Evolutionary conservation across 768 basidiomycete genomes (phyloP).

Genomic region (Leccinum incarnatum): DNA sequence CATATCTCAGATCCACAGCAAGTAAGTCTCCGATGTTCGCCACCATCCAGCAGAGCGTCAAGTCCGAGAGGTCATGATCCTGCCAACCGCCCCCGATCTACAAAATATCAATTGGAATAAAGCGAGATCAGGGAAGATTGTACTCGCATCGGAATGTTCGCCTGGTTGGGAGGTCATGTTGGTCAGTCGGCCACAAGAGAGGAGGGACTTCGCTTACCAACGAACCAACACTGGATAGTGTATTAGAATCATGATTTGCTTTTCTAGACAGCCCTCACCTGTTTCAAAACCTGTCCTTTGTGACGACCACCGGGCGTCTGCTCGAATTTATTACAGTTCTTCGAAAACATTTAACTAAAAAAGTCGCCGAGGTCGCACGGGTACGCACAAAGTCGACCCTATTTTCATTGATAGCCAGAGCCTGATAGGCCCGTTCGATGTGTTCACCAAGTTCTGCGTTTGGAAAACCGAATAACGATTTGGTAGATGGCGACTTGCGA

Average conservation of each 20-base stretch:
- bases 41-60: constrained; percentile 64
- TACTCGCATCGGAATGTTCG: constrained; percentile 25
- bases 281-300: constrained; percentile 60
- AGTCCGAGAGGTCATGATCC: constrained; percentile 64
- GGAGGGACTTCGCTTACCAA: constrained; percentile 40
- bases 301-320: constrained; percentile 50
- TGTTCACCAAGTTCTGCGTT: constrained; percentile 60
- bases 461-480: constrained; percentile 62
- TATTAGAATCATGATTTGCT: constrained; percentile 4
- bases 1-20: constrained; percentile 54
- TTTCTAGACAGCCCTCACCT: constrained; percentile 38
- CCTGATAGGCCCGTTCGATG: constrained; percentile 64
- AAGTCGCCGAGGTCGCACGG: background rate
- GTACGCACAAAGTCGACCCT: constrained; percentile 63
- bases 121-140: background rate
- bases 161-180: constrained; percentile 21
- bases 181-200: background rate
- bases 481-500: constrained; percentile 40
- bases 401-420: constrained; percentile 65
- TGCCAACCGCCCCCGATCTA: constrained; percentile 71
- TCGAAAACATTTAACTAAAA: background rate
- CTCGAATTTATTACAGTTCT: constrained; percentile 64
- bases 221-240: constrained; percentile 61
- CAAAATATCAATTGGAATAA: background rate
- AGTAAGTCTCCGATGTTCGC: constrained; percentile 56